Base-by-base conservation (phyloP, 148 eudicot species). In the Silene conica region DNA sequence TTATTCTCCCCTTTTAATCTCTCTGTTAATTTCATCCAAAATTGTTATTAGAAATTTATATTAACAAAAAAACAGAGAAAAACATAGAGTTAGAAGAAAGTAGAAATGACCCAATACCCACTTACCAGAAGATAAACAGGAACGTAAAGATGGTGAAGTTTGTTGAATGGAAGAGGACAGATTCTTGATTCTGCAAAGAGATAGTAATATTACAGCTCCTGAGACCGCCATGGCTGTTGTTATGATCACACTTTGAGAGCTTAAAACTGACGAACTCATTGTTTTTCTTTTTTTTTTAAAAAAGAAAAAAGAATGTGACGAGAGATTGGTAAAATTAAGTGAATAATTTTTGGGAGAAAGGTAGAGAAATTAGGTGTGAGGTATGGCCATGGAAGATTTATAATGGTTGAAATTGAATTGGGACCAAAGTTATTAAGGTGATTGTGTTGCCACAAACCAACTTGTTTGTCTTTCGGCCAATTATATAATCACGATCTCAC, bases 191-290 rank as follows among this genome's bases (percentile, higher is more conserved):
- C 85, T 77, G 63, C 74, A 69, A 41, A 85, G 76, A 71, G 89
- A 78, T 15, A 86, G 75, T 57, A 82, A 73, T 48, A 90, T 67
- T 3, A 85, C 76, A 25, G 96, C 81, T 72, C 92, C 88, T 0
- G 92, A 88, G 60, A 88, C 84, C 12, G 90, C 88, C 89, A 88
- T 85, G 62, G 92, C 90, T 0, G 96, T 87, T 11, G 87, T 86
- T 8, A 90, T 56, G 45, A 86, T 82, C 55, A 86, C 74, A 63
- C 82, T 83, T 43, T 84, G 86, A 8, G 96, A 85, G 70, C 62
- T 80, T 70, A 85, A 31, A 66, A 82, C 82, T 25, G 80, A 74
- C 57, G 43, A 71, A 69, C 84, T 57, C 87, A 89, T 87, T 2
- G 0, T 22, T 23, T 5, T 13, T 21, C n/a, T 77, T 1, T 9